These are phyloP conservation scores for Harringtonia lauricola DNA, from an alignment of 2,329 filamentous ascomycete genomes.

Conservation along the genomic window DNA sequence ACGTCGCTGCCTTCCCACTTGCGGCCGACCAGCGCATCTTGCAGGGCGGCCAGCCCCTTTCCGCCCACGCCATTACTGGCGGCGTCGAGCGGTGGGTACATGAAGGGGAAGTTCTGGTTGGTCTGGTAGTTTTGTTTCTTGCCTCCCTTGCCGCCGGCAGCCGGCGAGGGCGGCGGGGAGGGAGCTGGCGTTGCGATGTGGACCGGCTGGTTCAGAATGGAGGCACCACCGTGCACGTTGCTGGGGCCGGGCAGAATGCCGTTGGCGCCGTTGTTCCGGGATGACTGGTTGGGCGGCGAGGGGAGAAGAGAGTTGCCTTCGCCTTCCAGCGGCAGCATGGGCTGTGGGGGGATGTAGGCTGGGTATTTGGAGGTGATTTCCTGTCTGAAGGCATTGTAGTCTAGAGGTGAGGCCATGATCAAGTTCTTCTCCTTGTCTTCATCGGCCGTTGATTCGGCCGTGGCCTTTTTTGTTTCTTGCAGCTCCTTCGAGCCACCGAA, in stretches of 20 bases:
- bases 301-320: conserved; percentile 88
- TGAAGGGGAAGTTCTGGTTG: conserved; percentile 95
- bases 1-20: conserved; percentile 93
- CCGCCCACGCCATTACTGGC: conserved; percentile 84
- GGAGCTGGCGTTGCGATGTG: conserved; percentile 98
- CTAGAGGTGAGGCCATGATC: conserved; percentile 85
- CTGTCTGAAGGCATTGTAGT: conserved; percentile 93
- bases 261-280: conserved; percentile 45
- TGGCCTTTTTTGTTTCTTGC: conserved; percentile 59
- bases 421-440: conserved; percentile 59
- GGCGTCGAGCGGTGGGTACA: conserved; percentile 87
- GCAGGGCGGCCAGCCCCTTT: conserved; percentile 71
- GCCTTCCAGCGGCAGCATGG: conserved; percentile 72
- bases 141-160: conserved; percentile 76
- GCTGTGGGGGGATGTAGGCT: conserved; percentile 81
- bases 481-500: conserved; percentile 74
- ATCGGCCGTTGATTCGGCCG: conserved; percentile 47
- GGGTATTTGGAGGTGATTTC: conserved; percentile 98
- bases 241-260: conserved; percentile 49
- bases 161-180: conserved; percentile 85
- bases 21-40: conserved; percentile 69
- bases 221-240: conserved; percentile 50
- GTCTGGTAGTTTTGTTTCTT: conserved; percentile 99
- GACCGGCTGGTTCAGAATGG: conserved; percentile 89
- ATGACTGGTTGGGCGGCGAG: conserved; percentile 65